A percentile compares a stretch with the other conserved stretches of the same genome.
Evolutionary conservation across 106 monocot species (phyloP).

Genomic region (Narthecium ossifragum): DNA sequence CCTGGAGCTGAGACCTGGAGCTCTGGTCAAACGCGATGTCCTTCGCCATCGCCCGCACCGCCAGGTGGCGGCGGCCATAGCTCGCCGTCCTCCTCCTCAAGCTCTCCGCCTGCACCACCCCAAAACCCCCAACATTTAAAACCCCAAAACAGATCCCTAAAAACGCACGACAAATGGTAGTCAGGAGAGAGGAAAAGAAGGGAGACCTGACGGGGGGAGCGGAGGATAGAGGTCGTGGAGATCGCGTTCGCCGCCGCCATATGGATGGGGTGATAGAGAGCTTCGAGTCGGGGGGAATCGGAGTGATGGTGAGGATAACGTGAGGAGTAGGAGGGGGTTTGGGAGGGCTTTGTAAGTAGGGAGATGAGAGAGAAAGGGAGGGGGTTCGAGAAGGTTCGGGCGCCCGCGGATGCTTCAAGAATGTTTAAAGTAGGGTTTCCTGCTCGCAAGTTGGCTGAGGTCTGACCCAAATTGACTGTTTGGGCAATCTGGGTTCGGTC

Average conservation of each 20-base stretch:
- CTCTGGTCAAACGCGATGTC: constrained; percentile 87
- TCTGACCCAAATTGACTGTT: too few species aligned
- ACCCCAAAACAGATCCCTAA: not conserved
- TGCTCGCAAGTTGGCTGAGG: too few species aligned
- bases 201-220: constrained; percentile 53
- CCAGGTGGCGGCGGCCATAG: constrained; percentile 13
- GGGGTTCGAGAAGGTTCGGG: constrained; percentile 21
- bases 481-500: too few species aligned
- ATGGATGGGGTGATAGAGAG: not conserved
- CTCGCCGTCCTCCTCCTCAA: constrained; percentile 17
- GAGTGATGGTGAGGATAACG: not conserved
- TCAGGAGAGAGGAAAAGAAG: not conserved
- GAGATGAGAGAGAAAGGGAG: not conserved
- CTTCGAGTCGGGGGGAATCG: not conserved
- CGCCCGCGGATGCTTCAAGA: not conserved
- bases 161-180: not conserved
- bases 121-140: constrained; percentile 1
- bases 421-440: not conserved
- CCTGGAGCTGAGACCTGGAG: constrained; percentile 67
- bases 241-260: constrained; percentile 76
- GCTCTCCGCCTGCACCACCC: constrained; percentile 9
- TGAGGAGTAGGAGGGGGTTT: not conserved
- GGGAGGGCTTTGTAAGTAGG: not conserved
- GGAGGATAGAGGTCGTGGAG: constrained; percentile 65
- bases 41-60: constrained; percentile 58